Base-by-base conservation (phyloP, 148 eudicot species). In the Chenopodium suecicum region DNA sequence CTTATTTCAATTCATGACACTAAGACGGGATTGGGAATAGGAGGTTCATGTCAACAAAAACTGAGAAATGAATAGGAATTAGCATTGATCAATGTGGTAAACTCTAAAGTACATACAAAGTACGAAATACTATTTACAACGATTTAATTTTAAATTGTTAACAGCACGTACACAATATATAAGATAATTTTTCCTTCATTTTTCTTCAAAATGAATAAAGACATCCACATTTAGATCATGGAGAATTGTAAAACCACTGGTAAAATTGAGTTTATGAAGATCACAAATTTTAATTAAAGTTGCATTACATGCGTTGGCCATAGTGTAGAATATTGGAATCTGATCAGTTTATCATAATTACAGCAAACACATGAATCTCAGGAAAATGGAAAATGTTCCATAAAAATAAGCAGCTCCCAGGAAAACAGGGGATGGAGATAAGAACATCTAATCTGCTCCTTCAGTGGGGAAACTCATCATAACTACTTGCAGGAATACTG, bases 311-410 rank as follows among this genome's bases (percentile, higher is more conserved):
- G 14, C 16, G 60, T 54, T 17, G 22, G 60, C 60, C 54, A 50
- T 50, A 7, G 54, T 12, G 14, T 1, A 50, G 56, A 14, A 14
- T 17, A 56, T 56, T 56, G 62, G 17, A 56, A 66, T 66, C 0
- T 6, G 44, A 41, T 41, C 44, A 41, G 44, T 41, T 6, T 0
- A 66, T 66, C 32, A 66, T 31, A 10, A 29, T 67, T 67, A 29
- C 31, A 29, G 37, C 19, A 56, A 56, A 56, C 29, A 13, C 72
- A 46, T 2, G 16, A 72, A 9, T 46, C 56, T 72, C 54, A 46
- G 75, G 54, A 72, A 9, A 72, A 44, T 72, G 75, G 31, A 11
- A 23, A 72, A 6, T 72, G 75, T 72, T 31, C 23, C 29, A 72
- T n/a, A 46, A 46, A 47, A 12, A 23, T 22, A 72, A 72, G 75